Evolutionary conservation across 139 green algal species (phyloP).

Genomic region (Volvox africanus): DNA sequence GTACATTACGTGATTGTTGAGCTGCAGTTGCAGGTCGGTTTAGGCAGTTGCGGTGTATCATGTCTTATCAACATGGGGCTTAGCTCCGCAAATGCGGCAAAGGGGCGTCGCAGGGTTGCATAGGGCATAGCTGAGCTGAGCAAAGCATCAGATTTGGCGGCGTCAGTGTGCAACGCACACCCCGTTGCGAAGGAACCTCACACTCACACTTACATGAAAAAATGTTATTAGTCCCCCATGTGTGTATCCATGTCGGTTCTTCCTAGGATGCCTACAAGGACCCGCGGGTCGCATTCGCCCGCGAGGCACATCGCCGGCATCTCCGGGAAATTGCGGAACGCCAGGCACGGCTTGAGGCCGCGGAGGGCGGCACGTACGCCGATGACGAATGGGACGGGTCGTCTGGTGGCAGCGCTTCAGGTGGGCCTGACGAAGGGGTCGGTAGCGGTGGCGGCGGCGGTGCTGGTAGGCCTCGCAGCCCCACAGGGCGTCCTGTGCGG

Average conservation of each 20-base stretch:
- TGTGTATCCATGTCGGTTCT: not conserved
- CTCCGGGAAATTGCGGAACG: slow-evolving; percentile 24
- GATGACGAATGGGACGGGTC: slow-evolving; percentile 21
- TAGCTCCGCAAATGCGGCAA: too few species aligned
- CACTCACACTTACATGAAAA: too few species aligned
- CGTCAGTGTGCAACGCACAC: not conserved
- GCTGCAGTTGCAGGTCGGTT: not conserved
- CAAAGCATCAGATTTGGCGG: not conserved
- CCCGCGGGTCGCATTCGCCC: slow-evolving; percentile 2
- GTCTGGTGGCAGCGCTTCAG: too few species aligned
- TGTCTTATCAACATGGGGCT: not conserved
- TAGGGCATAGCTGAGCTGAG: too few species aligned
- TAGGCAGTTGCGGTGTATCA: not conserved
- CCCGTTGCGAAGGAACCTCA: too few species aligned
- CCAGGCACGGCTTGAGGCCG: slow-evolving; percentile 36
- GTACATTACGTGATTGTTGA: not conserved
- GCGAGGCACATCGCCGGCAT: slow-evolving; percentile 34
- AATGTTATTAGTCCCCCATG: too few species aligned
- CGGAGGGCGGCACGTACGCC: slow-evolving; percentile 7
- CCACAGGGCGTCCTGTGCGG: not conserved
- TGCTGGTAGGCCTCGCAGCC: not conserved
- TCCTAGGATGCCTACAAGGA: slow-evolving; percentile 9
- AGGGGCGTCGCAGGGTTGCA: not conserved
- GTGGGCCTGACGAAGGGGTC: not conserved
- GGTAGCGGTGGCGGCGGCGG: not conserved